phyloP scores from a whole-genome alignment of 192 early-diverging fungal species.

The Phycomyces nitens region DNA sequence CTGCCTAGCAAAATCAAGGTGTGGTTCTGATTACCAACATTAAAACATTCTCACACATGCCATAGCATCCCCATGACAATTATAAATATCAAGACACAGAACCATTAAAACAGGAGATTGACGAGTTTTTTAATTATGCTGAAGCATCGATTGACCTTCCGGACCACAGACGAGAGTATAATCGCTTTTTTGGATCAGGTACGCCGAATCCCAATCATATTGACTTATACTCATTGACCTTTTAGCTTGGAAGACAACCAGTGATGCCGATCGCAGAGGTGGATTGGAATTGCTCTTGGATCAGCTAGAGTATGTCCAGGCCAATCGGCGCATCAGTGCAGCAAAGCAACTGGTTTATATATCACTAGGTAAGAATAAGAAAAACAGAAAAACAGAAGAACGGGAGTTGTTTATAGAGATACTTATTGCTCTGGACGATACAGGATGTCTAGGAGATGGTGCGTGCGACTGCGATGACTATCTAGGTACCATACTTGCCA shows the following conservation, averaged over 20 bases:
- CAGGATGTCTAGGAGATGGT: constrained; percentile 13
- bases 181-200: constrained; percentile 37
- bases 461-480: not conserved
- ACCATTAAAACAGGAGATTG: constrained; percentile 44
- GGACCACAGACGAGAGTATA: constrained; percentile 40
- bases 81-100: constrained; percentile 55
- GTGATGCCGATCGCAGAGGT: constrained; percentile 35
- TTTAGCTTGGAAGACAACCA: constrained; percentile 43
- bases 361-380: constrained; percentile 53
- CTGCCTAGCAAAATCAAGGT: constrained; percentile 51
- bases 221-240: not conserved
- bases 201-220: not conserved
- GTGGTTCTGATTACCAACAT: not conserved
- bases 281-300: constrained; percentile 56
- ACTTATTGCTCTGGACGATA: too few relatives aligned
- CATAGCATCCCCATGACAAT: constrained; percentile 34
- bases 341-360: constrained; percentile 61
- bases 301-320: constrained; percentile 50
- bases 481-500: not conserved
- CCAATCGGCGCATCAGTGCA: constrained; percentile 45
- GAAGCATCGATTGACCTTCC: constrained; percentile 41
- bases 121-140: constrained; percentile 56
- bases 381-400: too few relatives aligned
- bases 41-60: not conserved
- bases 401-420: too few relatives aligned